Base-by-base conservation (phyloP, 805 yeast genomes). In the Sungouiella blattae region DNA sequence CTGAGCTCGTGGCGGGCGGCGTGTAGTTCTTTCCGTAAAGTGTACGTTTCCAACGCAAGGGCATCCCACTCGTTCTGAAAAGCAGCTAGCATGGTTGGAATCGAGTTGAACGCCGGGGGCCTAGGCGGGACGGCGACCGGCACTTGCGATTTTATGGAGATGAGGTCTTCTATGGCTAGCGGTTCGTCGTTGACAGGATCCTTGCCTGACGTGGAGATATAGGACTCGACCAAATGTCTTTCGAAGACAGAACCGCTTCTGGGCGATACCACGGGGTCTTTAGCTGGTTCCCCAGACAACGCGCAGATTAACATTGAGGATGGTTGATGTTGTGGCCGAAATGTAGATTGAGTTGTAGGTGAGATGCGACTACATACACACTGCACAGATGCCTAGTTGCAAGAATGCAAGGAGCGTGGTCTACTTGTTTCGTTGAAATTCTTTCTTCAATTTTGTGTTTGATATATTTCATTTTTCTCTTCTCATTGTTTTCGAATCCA, bases 21-120 rank as follows among this genome's bases (percentile, higher is more conserved):
- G 33, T 70, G 74, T 25, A 88, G 66, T 47, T 83, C 87, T 53
- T 85, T 83, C 41, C 93, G 71, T 43, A 89, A 63, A 26, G 79
- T 74, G 51, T 87, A 87, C 14, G 83, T 70, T 52, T 91, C 97
- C 33, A 89, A 63, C 18, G 91, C 85, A 28, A 86, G 55, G 0
- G 96, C 77, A 53, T 89, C 97, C 88, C 94, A 89, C 58, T 88
- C 96, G 40, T 81, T 78, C 55, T 89, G 96, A 43, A 89, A 77
- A 2, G 83, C 66, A 2, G 86, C 69, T 33, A 89, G 64, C 48
- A 89, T 59, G 4, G 85, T 69, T 0, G 98, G 98, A 20, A 89
- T 85, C 0, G 94, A 83, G 15, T 80, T 74, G 39, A 67, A 52
- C 0, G 72, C 64, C 1, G 83, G 67, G 7, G 69, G 76, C 44